A percentile compares a stretch with the other conserved stretches of the same genome.
phyloP scores from a whole-genome alignment of 2,329 filamentous ascomycete species.

The Cytospora piceae region DNA sequence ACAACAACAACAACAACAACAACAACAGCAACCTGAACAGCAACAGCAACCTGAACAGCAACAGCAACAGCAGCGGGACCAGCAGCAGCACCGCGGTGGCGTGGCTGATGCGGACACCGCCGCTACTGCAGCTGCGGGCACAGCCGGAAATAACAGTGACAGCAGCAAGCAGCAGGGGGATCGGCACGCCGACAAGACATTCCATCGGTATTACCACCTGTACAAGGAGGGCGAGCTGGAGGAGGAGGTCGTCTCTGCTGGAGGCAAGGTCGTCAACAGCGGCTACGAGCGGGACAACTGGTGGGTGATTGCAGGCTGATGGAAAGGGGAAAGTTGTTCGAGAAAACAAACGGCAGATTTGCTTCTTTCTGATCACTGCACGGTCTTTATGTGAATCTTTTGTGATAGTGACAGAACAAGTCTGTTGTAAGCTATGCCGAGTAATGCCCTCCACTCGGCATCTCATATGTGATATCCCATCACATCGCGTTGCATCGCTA shows the following conservation, averaged over 20 bases:
- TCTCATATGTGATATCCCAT: neutral
- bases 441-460: neutral
- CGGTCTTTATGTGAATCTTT: neutral
- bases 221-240: constrained; percentile 88
- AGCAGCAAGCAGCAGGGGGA: constrained; percentile 23
- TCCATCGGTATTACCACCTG: constrained; percentile 92
- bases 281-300: constrained; percentile 98
- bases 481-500: neutral
- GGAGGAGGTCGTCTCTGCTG: constrained; percentile 72
- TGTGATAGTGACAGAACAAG: neutral
- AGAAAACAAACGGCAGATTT: constrained; percentile 1
- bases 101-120: constrained; percentile 9
- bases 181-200: constrained; percentile 58
- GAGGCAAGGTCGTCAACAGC: constrained; percentile 73
- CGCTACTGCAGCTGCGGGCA: constrained; percentile 21
- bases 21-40: constrained; percentile 7
- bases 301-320: constrained; percentile 73
- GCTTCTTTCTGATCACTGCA: constrained; percentile 13
- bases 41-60: neutral
- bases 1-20: constrained; percentile 10
- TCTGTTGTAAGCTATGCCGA: neutral
- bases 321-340: neutral
- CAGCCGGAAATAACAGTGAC: constrained; percentile 18
- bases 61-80: constrained; percentile 4
- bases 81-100: neutral